Evolutionary conservation across 495 filamentous ascomycete genomes (phyloP).

Genomic region (Neurospora africana): DNA sequence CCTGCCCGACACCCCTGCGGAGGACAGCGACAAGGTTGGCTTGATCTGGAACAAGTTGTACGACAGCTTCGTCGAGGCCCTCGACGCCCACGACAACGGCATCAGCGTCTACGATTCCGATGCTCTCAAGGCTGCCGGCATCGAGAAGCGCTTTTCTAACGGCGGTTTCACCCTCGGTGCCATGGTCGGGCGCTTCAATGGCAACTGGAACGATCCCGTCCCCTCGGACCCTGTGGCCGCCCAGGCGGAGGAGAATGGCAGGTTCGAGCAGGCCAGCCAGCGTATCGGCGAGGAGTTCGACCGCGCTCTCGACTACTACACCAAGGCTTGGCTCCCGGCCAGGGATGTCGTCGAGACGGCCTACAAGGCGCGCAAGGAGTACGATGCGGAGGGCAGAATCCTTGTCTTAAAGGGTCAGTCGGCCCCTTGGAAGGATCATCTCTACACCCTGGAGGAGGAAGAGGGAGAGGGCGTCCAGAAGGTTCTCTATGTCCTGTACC

Average conservation of each 20-base stretch:
- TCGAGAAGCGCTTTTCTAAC: constrained; percentile 71
- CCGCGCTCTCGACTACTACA: constrained; percentile 62
- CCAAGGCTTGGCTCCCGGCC: constrained; percentile 76
- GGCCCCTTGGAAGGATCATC: constrained; percentile 90
- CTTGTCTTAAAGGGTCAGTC: constrained; percentile 64
- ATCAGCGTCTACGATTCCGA: constrained; percentile 66
- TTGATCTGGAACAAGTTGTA: constrained; percentile 84
- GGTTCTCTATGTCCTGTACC: constrained; percentile 88
- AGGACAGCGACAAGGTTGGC: constrained; percentile 54
- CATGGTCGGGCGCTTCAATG: constrained; percentile 75
- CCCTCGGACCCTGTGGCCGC: constrained; percentile 41
- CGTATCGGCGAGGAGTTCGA: constrained; percentile 82
- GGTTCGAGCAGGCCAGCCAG: constrained; percentile 61
- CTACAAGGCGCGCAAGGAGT: constrained; percentile 50
- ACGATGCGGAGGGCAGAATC: constrained; percentile 65
- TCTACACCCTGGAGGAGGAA: constrained; percentile 72
- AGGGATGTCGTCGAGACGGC: constrained; percentile 64
- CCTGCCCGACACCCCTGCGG: constrained; percentile 26
- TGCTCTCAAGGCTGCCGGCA: constrained; percentile 48
- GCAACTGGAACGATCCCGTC: constrained; percentile 48
- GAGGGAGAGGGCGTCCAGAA: constrained; percentile 35
- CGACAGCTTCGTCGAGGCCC: constrained; percentile 84
- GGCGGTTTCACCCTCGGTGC: constrained; percentile 73
- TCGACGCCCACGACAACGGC: constrained; percentile 97
- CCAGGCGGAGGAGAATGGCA: constrained; percentile 68